Conservation (phyloP, 148 eudicot genomes). For the Rhododendron williamsianum region DNA sequence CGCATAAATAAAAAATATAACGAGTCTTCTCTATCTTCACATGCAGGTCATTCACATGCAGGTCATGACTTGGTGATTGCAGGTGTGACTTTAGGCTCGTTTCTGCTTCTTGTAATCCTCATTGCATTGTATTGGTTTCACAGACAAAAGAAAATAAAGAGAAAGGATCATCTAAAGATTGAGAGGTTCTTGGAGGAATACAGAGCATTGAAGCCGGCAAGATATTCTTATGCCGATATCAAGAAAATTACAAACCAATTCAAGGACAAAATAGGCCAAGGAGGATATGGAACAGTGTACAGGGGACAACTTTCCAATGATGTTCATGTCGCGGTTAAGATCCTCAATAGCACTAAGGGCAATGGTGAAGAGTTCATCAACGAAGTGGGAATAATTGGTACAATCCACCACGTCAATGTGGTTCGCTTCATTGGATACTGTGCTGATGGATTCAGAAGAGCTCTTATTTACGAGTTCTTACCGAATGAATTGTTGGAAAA, state of each 20-base stretch:
- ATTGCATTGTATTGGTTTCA: no score
- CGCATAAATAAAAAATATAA: no score
- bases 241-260: constrained; percentile 8
- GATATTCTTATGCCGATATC: no score
- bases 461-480: constrained; percentile 22
- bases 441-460: constrained; percentile 27
- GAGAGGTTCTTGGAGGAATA: no score
- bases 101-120: no score
- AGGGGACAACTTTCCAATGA: constrained; percentile 27
- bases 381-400: constrained; percentile 14
- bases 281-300: constrained; percentile 27
- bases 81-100: no score
- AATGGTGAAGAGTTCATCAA: constrained; percentile 26
- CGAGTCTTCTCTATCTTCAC: no score
- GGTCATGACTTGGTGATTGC: no score
- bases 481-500: constrained; percentile 20
- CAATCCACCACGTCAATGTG: constrained; percentile 18
- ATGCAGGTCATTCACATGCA: no score
- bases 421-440: constrained; percentile 28
- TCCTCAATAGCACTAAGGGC: constrained; percentile 20
- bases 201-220: no score
- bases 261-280: constrained; percentile 16
- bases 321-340: constrained; percentile 25
- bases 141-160: no score
- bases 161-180: no score